phyloP scores from a whole-genome alignment of 345 rosid species.

The Citrus glauca region DNA sequence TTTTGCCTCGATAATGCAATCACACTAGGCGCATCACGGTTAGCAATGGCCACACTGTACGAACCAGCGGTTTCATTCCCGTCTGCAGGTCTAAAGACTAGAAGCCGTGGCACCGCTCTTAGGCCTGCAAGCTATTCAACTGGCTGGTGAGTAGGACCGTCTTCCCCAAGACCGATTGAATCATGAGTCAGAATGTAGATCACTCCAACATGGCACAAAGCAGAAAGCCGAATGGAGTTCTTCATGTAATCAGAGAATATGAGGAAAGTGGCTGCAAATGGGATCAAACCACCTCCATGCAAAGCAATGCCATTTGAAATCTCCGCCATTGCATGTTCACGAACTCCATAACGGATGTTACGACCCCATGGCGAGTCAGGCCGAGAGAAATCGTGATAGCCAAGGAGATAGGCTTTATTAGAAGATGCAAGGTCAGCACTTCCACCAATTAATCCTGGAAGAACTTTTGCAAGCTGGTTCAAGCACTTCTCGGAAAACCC shows the following conservation, averaged over 20 bases:
- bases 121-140: conserved; percentile 37
- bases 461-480: conserved; percentile 25
- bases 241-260: conserved; percentile 39
- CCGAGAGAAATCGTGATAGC: conserved; percentile 19
- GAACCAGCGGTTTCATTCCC: conserved; percentile 43
- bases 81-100: conserved; percentile 35
- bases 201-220: conserved; percentile 34
- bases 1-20: conserved; percentile 33
- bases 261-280: conserved; percentile 35
- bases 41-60: conserved; percentile 21
- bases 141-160: conserved; percentile 44
- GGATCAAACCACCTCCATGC: conserved; percentile 24
- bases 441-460: conserved; percentile 40
- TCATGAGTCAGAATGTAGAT: conserved; percentile 38
- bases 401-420: conserved; percentile 26
- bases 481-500: conserved; percentile 29
- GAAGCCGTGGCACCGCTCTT: conserved; percentile 27
- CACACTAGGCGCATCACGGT: conserved; percentile 22
- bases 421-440: conserved; percentile 41
- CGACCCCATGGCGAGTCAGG: conserved; percentile 17
- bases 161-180: conserved; percentile 40
- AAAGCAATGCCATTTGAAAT: conserved; percentile 41
- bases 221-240: conserved; percentile 29
- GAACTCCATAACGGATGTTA: conserved; percentile 29
- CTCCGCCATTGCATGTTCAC: conserved; percentile 40